Evolutionary conservation across 768 basidiomycete species (phyloP).

Genomic region (Amanita muscaria): DNA sequence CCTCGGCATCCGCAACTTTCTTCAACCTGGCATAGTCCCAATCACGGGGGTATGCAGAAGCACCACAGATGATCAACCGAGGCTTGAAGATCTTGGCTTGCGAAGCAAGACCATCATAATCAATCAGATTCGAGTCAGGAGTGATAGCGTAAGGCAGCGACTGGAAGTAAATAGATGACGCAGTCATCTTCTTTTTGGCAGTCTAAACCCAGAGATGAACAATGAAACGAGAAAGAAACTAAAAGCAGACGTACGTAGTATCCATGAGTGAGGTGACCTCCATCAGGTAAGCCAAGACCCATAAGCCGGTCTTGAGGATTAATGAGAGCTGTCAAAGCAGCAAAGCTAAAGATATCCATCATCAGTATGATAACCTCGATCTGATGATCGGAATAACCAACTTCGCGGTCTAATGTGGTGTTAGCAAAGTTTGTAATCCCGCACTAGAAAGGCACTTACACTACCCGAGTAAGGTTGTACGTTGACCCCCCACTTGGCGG

Average conservation of each 20-base stretch:
- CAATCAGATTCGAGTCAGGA: slow-evolving; percentile 78
- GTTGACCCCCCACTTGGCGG: slow-evolving; percentile 93
- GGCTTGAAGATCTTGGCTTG: slow-evolving; percentile 97
- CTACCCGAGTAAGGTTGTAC: slow-evolving; percentile 97
- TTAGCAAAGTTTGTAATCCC: slow-evolving; percentile 12
- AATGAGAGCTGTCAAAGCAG: slow-evolving; percentile 90
- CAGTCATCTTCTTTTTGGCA: slow-evolving; percentile 99
- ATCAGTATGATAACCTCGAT: slow-evolving; percentile 12
- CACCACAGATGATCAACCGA: slow-evolving; percentile 91
- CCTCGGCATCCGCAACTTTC: slow-evolving; percentile 76
- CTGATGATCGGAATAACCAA: slow-evolving; percentile 29
- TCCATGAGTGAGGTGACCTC: slow-evolving; percentile 95
- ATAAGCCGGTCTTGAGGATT: slow-evolving; percentile 97
- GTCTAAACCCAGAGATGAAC: slow-evolving; percentile 40
- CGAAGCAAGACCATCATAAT: slow-evolving; percentile 70
- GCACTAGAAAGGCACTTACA: slow-evolving; percentile 37
- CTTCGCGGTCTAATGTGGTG: slow-evolving; percentile 71
- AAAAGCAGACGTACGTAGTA: slow-evolving; percentile 63
- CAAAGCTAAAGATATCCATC: too few species aligned
- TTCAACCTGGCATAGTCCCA: slow-evolving; percentile 90
- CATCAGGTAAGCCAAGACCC: slow-evolving; percentile 97
- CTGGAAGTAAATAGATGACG: slow-evolving; percentile 99
- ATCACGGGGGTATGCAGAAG: slow-evolving; percentile 96
- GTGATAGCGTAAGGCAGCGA: slow-evolving; percentile 89
- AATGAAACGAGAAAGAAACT: slow-evolving; percentile 4